Conservation (phyloP, 441 rosid genomes). For the Populus hybrid region DNA sequence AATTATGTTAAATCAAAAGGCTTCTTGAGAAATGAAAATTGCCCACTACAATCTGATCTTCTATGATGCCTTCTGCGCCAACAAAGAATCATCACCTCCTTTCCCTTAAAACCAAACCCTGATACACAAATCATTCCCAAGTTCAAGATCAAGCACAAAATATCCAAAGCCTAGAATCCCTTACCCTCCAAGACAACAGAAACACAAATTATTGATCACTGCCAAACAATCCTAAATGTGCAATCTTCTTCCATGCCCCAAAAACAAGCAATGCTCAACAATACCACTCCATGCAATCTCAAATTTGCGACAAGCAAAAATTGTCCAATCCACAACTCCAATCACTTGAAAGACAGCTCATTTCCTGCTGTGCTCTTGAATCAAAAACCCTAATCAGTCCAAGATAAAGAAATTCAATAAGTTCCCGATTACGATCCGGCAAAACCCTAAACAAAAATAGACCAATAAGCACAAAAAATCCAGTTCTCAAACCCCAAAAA, state of each 20-base stretch:
- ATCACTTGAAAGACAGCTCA: slow-evolving; percentile 25
- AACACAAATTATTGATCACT: slow-evolving; percentile 14
- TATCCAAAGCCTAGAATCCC: slow-evolving; percentile 14
- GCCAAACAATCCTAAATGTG: slow-evolving; percentile 21
- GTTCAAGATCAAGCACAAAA: slow-evolving; percentile 17
- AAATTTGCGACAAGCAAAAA: slow-evolving; percentile 12
- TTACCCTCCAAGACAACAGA: slow-evolving; percentile 12
- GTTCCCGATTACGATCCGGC: slow-evolving; percentile 30
- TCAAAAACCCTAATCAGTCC: slow-evolving; percentile 33
- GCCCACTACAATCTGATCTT: slow-evolving; percentile 30
- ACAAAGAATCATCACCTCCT: slow-evolving; percentile 32
- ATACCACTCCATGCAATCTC: slow-evolving; percentile 23
- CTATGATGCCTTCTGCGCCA: slow-evolving; percentile 23
- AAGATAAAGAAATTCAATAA: slow-evolving; percentile 27
- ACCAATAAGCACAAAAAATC: slow-evolving; percentile 24
- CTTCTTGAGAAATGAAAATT: slow-evolving; percentile 30
- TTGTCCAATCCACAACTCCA: slow-evolving; percentile 26
- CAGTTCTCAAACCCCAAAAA: slow-evolving; percentile 6
- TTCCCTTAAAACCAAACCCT: slow-evolving; percentile 19
- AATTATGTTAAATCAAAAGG: slow-evolving; percentile 37
- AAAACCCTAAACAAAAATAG: slow-evolving; percentile 34
- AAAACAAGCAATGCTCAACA: slow-evolving; percentile 17
- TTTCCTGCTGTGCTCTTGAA: slow-evolving; percentile 16
- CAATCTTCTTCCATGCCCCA: slow-evolving; percentile 47
- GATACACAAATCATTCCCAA: slow-evolving; percentile 32